These are phyloP conservation scores for Phaeosphaeria sp. DNA, from an alignment of 2,329 filamentous ascomycete species.

Conservation along the genomic window DNA sequence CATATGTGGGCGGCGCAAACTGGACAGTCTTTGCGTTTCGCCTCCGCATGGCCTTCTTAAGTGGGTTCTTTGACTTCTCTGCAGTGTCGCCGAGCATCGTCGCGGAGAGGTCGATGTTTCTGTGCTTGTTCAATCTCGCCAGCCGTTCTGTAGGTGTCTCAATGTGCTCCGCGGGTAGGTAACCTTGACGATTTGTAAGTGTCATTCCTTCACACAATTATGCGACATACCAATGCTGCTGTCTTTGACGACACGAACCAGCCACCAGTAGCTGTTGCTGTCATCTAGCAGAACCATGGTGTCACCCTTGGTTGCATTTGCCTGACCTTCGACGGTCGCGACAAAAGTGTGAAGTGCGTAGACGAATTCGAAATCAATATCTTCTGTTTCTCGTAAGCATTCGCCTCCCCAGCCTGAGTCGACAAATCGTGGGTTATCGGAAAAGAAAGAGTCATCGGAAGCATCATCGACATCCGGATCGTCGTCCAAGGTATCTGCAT, in stretches of 20 bases:
- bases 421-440: constrained; percentile 67
- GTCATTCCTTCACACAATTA: background rate
- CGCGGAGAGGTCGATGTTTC: constrained; percentile 86
- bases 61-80: constrained; percentile 80
- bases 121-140: constrained; percentile 93
- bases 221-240: constrained; percentile 78
- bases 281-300: constrained; percentile 98
- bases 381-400: constrained; percentile 93
- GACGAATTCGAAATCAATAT: constrained; percentile 99
- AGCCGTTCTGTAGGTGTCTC: constrained; percentile 96
- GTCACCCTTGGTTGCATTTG: constrained; percentile 97
- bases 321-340: constrained; percentile 96
- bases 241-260: constrained; percentile 95
- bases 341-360: constrained; percentile 98
- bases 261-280: constrained; percentile 99
- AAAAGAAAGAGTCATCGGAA: constrained; percentile 64
- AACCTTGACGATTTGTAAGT: constrained; percentile 66
- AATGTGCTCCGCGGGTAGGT: constrained; percentile 96
- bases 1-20: constrained; percentile 84
- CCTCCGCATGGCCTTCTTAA: constrained; percentile 83
- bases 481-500: constrained; percentile 45
- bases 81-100: constrained; percentile 75
- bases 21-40: constrained; percentile 86
- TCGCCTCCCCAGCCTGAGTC: constrained; percentile 76
- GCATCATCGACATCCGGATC: constrained; percentile 60